These are phyloP conservation scores for Bryoglossum gracile DNA, from an alignment of 495 filamentous ascomycete species.

Conservation along the genomic window DNA sequence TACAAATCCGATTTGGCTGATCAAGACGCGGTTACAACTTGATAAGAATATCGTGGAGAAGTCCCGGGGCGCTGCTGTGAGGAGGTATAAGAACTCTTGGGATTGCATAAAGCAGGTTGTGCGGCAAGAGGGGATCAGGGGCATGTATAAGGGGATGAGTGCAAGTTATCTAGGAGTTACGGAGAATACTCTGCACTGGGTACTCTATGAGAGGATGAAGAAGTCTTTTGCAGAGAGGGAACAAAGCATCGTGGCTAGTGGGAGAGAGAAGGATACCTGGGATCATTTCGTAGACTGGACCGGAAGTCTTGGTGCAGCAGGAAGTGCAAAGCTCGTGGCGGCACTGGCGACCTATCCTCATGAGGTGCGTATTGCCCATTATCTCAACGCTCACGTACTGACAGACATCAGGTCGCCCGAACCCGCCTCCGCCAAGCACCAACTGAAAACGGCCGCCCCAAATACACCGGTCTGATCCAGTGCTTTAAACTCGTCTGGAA, in stretches of 20 bases:
- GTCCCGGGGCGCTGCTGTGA: constrained; percentile 38
- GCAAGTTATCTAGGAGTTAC: constrained; percentile 82
- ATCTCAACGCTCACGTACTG: not conserved
- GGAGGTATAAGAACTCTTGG: constrained; percentile 72
- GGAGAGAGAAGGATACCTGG: constrained; percentile 50
- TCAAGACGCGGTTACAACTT: constrained; percentile 84
- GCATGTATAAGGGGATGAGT: constrained; percentile 78
- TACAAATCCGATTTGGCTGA: constrained; percentile 89
- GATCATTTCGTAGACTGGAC: constrained; percentile 58
- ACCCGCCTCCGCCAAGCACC: constrained; percentile 79
- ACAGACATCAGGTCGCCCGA: constrained; percentile 53
- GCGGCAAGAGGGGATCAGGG: constrained; percentile 65
- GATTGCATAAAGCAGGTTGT: constrained; percentile 75
- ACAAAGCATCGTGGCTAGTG: constrained; percentile 43
- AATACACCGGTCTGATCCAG: constrained; percentile 77
- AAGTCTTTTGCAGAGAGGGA: constrained; percentile 51
- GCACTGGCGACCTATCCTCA: constrained; percentile 80
- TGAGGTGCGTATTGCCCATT: constrained; percentile 48
- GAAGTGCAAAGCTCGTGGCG: constrained; percentile 73
- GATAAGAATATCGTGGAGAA: constrained; percentile 59
- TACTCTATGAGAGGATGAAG: constrained; percentile 84
- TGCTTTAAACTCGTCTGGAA: constrained; percentile 76
- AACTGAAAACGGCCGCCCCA: constrained; percentile 59
- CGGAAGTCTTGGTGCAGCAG: constrained; percentile 69
- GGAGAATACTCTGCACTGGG: constrained; percentile 81